A percentile compares a stretch with the other conserved stretches of the same genome.
Evolutionary conservation across 352 stramenopile genomes (phyloP).

Genomic region (Discostella stelligera): DNA sequence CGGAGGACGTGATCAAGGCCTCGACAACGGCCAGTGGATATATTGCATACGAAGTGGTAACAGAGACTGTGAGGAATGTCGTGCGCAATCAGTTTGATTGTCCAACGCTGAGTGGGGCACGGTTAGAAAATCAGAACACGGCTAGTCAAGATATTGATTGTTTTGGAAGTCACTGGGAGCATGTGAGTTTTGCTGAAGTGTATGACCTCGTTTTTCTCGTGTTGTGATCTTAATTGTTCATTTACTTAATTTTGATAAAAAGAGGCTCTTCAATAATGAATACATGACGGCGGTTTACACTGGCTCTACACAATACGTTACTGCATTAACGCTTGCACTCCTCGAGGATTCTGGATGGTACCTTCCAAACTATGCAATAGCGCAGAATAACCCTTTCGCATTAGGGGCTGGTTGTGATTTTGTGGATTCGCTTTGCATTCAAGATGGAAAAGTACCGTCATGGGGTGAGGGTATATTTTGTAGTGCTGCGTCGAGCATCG

Average conservation of each 20-base stretch:
- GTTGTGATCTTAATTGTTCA: not conserved
- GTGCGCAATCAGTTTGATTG: slow-evolving; percentile 71
- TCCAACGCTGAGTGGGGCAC: slow-evolving; percentile 39
- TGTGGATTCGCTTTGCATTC: slow-evolving; percentile 51
- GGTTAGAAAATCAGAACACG: slow-evolving; percentile 56
- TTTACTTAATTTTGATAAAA: not conserved
- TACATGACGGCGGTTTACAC: slow-evolving; percentile 51
- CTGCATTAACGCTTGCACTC: slow-evolving; percentile 54
- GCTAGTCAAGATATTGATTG: slow-evolving; percentile 51
- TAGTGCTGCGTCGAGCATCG: slow-evolving; percentile 19
- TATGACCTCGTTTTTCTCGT: slow-evolving; percentile 1
- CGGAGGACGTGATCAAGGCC: slow-evolving; percentile 23
- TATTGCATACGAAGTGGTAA: slow-evolving; percentile 53
- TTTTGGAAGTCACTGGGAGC: slow-evolving; percentile 61
- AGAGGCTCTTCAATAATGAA: slow-evolving; percentile 55
- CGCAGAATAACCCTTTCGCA: slow-evolving; percentile 48
- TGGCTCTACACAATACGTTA: slow-evolving; percentile 50
- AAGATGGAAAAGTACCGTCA: slow-evolving; percentile 40
- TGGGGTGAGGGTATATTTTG: slow-evolving; percentile 54
- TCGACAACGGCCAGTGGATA: slow-evolving; percentile 42
- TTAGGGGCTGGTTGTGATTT: slow-evolving; percentile 63
- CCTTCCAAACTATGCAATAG: slow-evolving; percentile 48
- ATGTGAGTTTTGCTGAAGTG: slow-evolving; percentile 24
- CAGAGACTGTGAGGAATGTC: slow-evolving; percentile 52
- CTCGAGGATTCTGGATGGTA: slow-evolving; percentile 71